A percentile compares a stretch with the other conserved stretches of the same genome.
phyloP scores from a whole-genome alignment of 805 yeast genomes.

The Yarrowia yakushimensis region DNA sequence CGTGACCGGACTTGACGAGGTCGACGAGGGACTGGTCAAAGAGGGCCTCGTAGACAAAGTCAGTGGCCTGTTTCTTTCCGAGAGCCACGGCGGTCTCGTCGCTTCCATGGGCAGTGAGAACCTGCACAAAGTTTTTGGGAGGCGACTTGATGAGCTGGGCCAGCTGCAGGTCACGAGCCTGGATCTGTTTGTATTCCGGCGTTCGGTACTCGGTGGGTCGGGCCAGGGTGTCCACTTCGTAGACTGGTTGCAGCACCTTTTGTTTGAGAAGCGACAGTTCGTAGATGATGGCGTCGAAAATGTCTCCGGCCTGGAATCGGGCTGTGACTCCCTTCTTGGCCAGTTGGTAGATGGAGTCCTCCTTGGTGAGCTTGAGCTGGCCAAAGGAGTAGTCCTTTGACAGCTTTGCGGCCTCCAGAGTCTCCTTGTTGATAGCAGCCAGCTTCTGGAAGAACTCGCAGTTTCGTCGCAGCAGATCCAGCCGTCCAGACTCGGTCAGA shows the following conservation, averaged over 20 bases:
- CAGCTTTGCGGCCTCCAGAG: not conserved
- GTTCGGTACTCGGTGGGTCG: slow-evolving; percentile 14
- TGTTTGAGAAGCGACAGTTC: not conserved
- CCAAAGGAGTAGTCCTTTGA: not conserved
- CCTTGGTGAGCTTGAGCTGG: not conserved
- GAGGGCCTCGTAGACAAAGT: slow-evolving; percentile 4
- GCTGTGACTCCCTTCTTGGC: not conserved
- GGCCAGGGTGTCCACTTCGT: not conserved
- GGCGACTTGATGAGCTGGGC: not conserved
- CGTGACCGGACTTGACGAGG: not conserved
- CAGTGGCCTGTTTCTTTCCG: not conserved
- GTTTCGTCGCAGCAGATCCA: slow-evolving; percentile 12
- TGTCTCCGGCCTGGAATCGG: slow-evolving; percentile 11
- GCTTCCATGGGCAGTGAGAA: not conserved
- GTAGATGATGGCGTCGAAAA: not conserved
- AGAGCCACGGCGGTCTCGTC: not conserved
- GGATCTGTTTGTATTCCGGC: slow-evolving; percentile 4
- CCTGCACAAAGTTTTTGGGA: slow-evolving; percentile 13
- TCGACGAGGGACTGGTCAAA: not conserved
- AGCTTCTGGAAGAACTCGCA: slow-evolving; percentile 4
- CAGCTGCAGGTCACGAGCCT: not conserved
- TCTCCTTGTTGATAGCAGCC: not conserved
- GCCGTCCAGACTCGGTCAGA: not conserved
- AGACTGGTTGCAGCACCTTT: slow-evolving; percentile 1
- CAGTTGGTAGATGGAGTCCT: not conserved